Evolutionary conservation across 768 basidiomycete genomes (phyloP).

Genomic region (Collybia nuda): DNA sequence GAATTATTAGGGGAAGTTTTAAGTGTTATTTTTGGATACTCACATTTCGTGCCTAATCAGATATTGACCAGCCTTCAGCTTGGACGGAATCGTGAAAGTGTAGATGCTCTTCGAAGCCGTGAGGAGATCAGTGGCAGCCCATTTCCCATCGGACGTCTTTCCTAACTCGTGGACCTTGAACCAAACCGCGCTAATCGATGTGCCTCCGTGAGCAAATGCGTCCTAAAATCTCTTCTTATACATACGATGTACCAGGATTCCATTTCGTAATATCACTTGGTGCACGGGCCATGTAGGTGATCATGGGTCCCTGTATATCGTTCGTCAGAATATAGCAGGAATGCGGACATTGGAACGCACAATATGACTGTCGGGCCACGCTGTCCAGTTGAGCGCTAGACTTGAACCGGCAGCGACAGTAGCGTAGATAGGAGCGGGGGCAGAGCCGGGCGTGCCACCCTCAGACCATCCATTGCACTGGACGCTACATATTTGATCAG

Average conservation of each 20-base stretch:
- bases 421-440: conserved; percentile 36
- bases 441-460: conserved; percentile 13
- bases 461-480: conserved; percentile 32
- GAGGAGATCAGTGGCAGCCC: conserved; percentile 17
- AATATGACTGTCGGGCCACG: conserved; percentile 32
- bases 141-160: too few relatives aligned
- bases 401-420: conserved; percentile 38
- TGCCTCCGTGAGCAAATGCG: too few relatives aligned
- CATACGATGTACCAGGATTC: conserved; percentile 37
- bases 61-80: conserved; percentile 46
- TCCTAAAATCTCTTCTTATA: too few relatives aligned
- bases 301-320: conserved; percentile 34
- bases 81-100: conserved; percentile 43
- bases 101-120: conserved; percentile 37
- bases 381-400: conserved; percentile 31
- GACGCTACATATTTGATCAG: conserved; percentile 12
- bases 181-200: too few relatives aligned
- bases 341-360: conserved; percentile 19
- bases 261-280: conserved; percentile 43
- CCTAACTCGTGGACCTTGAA: too few relatives aligned
- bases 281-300: conserved; percentile 48
- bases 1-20: too few relatives aligned
- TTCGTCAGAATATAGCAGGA: neutral
- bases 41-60: conserved; percentile 49
- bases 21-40: conserved; percentile 5